A percentile compares a stretch with the other conserved stretches of the same genome.
phyloP scores from a whole-genome alignment of 139 green algal species.

The Coelastrella sp. region DNA sequence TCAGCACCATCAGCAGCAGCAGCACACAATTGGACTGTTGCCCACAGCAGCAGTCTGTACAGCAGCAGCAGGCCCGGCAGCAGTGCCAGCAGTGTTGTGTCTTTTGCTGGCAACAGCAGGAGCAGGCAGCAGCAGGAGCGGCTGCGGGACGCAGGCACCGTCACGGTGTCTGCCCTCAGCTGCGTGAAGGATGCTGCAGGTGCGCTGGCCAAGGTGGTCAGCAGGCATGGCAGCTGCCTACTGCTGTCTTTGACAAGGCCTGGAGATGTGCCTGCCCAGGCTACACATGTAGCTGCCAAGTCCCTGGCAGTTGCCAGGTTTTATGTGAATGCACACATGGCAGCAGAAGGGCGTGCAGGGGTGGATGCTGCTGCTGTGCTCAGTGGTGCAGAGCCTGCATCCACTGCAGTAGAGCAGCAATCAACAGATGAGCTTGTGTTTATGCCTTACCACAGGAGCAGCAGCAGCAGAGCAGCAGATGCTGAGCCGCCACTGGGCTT shows the following conservation, averaged over 20 bases:
- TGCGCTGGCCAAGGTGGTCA: constrained; percentile 45
- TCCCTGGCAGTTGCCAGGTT: constrained; percentile 47
- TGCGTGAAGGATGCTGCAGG: constrained; percentile 47
- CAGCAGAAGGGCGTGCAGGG: constrained; percentile 31
- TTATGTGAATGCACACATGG: constrained; percentile 47
- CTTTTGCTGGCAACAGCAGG: not conserved
- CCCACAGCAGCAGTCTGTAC: not conserved
- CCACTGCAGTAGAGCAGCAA: not conserved
- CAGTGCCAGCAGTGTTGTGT: constrained; percentile 21
- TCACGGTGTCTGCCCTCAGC: constrained; percentile 34
- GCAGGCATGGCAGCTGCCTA: constrained; percentile 34
- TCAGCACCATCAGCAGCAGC: not conserved
- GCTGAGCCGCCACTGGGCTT: constrained; percentile 18
- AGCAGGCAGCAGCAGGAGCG: constrained; percentile 17
- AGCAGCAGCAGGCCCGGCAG: constrained; percentile 37
- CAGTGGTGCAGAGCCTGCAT: not conserved
- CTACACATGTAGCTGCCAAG: constrained; percentile 47
- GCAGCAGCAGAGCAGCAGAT: not conserved
- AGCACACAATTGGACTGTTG: not conserved
- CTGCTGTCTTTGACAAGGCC: constrained; percentile 24
- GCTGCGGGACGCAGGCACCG: not conserved
- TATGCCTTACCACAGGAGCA: constrained; percentile 23
- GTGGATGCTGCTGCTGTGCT: constrained; percentile 35
- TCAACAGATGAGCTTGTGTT: constrained; percentile 37
- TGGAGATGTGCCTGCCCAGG: not conserved